Evolutionary conservation across 306 rosid genomes (phyloP), one percentile per base, ranked within the genome.

Genomic region (Quercus glauca): DNA sequence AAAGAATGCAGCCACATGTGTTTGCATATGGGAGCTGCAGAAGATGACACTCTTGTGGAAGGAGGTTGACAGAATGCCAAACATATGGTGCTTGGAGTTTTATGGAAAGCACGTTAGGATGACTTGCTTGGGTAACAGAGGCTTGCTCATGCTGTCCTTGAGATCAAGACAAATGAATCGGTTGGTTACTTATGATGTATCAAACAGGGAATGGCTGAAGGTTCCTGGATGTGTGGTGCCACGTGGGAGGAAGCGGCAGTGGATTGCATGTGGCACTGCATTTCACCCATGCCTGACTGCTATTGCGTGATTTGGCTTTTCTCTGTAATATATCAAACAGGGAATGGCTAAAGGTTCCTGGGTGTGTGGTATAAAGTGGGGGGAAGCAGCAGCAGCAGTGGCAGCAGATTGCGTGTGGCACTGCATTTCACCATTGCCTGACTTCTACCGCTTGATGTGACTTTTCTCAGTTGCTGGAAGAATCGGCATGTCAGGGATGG

Each of bases 51-150:
- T 92, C 83, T 89, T 92, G 83, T 94, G 98, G 98, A 94, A 92
- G 96, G 98, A 94, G 98, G 98, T 94, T 83, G 98, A 94, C 97
- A 94, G 98, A 94, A 94, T 94, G 98, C 98, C 98, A 94, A 94
- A 90, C 79, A 73, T 80, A 75, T 91, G 93, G 98, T 94, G 98
- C 98, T 92, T 94, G 88, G 98, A 94, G 81, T 94, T 90, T 82
- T 94, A 94, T 74, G 98, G 97, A 84, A 94, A 94, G 98, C 94
- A 87, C 96, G 91, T 92, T 77, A 82, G 89, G 74, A 94, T 94
- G 98, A 89, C 86, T 81, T 94, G 97, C 96, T 80, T 92, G 81
- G 98, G 97, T 71, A 94, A 92, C 94, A 89, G 83, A 84, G 97
- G 96, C 83, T 83, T 92, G 88, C 96, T 94, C 86, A 88, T 94